Evolutionary conservation across 23 red algal genomes (phyloP).

Genomic region (Gracilaria gracilis): DNA sequence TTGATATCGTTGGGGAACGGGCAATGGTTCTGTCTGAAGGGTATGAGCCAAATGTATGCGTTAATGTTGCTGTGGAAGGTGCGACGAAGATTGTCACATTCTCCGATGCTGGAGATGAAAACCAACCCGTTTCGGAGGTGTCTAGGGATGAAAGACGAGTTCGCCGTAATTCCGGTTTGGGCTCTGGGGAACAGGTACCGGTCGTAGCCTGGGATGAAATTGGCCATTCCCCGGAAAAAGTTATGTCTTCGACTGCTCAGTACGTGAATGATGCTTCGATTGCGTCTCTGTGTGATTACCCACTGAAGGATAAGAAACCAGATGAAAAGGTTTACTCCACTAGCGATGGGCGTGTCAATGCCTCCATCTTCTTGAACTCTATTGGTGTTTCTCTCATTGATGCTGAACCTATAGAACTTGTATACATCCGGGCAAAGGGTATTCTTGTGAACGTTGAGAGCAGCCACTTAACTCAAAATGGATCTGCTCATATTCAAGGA

Average conservation of each 20-base stretch:
- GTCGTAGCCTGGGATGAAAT: slow-evolving; percentile 77
- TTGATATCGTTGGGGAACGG: slow-evolving; percentile 81
- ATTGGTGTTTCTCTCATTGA: slow-evolving; percentile 85
- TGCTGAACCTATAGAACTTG: slow-evolving; percentile 78
- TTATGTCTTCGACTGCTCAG: neutral
- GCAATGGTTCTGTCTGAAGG: slow-evolving; percentile 38
- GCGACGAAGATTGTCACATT: slow-evolving; percentile 96
- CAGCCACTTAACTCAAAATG: slow-evolving; percentile 10
- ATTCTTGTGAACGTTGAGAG: slow-evolving; percentile 68
- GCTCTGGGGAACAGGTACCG: slow-evolving; percentile 36
- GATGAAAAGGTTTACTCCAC: neutral
- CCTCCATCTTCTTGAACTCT: slow-evolving; percentile 67
- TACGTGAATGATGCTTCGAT: neutral
- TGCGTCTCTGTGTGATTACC: slow-evolving; percentile 22
- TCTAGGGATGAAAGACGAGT: neutral
- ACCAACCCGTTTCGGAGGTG: neutral
- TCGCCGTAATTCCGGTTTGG: neutral
- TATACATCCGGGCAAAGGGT: slow-evolving; percentile 60
- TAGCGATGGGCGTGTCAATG: slow-evolving; percentile 36
- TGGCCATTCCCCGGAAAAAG: neutral
- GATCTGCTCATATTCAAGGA: slow-evolving; percentile 59
- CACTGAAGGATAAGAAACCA: slow-evolving; percentile 8
- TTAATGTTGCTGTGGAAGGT: slow-evolving; percentile 80
- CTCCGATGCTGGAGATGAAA: slow-evolving; percentile 67
- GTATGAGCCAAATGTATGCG: slow-evolving; percentile 42